Evolutionary conservation across 257 asterid genomes (phyloP), one percentile per base, ranked within the genome.

Genomic region (Scutellaria barbata): DNA sequence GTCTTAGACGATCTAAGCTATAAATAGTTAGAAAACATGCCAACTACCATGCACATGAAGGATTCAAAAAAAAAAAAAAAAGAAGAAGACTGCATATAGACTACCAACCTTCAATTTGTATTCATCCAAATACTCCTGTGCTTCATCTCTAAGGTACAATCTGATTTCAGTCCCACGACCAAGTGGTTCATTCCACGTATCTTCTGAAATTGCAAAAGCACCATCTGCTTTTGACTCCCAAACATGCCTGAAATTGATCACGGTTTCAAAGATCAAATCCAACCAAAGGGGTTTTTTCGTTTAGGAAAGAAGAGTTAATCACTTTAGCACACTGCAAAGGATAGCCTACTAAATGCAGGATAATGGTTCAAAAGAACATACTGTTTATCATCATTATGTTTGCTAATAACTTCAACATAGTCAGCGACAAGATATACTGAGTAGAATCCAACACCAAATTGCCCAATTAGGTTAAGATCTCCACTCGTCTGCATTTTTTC

Each of bases 191-290:
- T 90, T 90, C 97, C 95, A 88, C 3, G 55, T 71, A 82, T 92
- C 98, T 78, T 92, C 96, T 63, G 97, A 88, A 69, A 92, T 84
- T 46, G 98, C 98, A 76, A 92, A 92, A 43, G 97, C 93, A 22
- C 98, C 97, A 83, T 90, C 98, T 68, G 98, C 98, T 80, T 85
- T 92, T 25, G 98, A 92, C 83, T 92, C 98, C 98, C 98, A 92
- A 0, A 92, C 89, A 68, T 88, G 68, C 86, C 98, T 90, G 85
- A 37, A 76, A 40, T 43, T 39, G 63, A 58, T 22, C 65, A 68
- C 13, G 72, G n/a, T 35, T 65, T 61, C 30, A 3, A 63, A 60
- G 7, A 41, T 22, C n/a, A n/a, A n/a, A n/a, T n/a, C n/a, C n/a
- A n/a, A n/a, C n/a, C n/a, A n/a, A n/a, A n/a, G n/a, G n/a, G n/a